These are phyloP conservation scores for Microcera coccophila DNA, from an alignment of 2,329 filamentous ascomycete genomes.

Conservation along the genomic window DNA sequence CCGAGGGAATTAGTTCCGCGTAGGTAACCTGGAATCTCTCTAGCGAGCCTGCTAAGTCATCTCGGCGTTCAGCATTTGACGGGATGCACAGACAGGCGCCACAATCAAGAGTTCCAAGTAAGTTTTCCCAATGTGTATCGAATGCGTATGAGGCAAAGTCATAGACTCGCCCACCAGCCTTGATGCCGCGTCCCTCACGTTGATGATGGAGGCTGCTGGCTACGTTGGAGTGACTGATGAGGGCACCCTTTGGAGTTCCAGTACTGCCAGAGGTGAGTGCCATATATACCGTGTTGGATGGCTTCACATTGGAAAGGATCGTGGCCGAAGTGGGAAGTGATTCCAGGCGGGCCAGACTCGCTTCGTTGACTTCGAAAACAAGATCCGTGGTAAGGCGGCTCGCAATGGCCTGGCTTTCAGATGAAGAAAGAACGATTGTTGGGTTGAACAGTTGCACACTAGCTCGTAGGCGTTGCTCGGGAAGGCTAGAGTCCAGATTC, in stretches of 20 bases:
- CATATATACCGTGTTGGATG: background rate
- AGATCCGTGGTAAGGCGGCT: background rate
- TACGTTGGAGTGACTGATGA: background rate
- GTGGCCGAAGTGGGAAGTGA: background rate
- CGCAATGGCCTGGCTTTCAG: background rate
- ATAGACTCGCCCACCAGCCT: background rate
- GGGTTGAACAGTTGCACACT: background rate
- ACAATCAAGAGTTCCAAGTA: constrained; percentile 5
- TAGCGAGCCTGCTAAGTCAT: too few relatives aligned
- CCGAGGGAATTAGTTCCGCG: too few relatives aligned
- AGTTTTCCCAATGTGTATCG: constrained; percentile 11
- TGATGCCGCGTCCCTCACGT: background rate
- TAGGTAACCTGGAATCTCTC: too few relatives aligned
- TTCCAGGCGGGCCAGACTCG: background rate
- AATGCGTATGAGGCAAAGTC: constrained; percentile 5
- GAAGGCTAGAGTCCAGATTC: background rate
- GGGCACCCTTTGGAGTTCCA: constrained; percentile 12
- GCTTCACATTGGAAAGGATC: background rate
- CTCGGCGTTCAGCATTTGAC: too few relatives aligned
- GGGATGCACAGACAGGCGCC: constrained; percentile 21
- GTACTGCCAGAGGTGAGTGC: constrained; percentile 17
- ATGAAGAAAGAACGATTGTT: background rate
- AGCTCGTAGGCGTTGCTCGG: background rate
- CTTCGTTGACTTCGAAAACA: background rate
- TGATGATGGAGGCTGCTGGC: background rate